Evolutionary conservation across 257 asterid genomes (phyloP).

Genomic region (Fraxinus cuspidata): DNA sequence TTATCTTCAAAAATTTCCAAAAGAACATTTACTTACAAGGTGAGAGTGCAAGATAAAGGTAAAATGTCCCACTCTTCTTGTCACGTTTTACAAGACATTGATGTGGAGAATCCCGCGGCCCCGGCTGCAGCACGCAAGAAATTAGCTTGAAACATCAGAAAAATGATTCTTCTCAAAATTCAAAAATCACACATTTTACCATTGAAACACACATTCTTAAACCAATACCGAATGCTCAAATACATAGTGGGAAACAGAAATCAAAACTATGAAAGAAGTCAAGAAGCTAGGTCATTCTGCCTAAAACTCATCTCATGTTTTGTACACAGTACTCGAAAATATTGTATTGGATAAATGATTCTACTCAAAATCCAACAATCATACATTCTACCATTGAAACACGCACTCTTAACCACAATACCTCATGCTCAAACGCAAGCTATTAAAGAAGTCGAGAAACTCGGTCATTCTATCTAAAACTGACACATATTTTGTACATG

Average conservation of each 20-base stretch:
- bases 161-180: slow-evolving; percentile 4
- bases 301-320: background rate
- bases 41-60: slow-evolving; percentile 82
- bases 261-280: background rate
- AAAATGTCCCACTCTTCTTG: slow-evolving; percentile 78
- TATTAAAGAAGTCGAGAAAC: background rate
- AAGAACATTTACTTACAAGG: slow-evolving; percentile 57
- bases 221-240: background rate
- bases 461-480: background rate
- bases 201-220: slow-evolving; percentile 11
- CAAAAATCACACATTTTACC: background rate
- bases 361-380: slow-evolving; percentile 11
- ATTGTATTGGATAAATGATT: background rate
- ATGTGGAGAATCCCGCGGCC: slow-evolving; percentile 76
- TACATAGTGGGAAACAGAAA: background rate
- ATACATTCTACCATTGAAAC: slow-evolving; percentile 4
- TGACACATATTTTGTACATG: background rate
- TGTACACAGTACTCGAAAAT: background rate
- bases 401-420: background rate
- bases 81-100: slow-evolving; percentile 91
- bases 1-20: slow-evolving; percentile 16
- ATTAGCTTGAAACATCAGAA: slow-evolving; percentile 5
- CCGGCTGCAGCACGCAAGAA: slow-evolving; percentile 61
- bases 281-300: background rate
- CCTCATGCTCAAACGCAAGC: background rate